Percentiles rank a stretch among this genome's conserved stretches.
phyloP scores from a whole-genome alignment of 805 yeast genomes.

The Priceomyces medius region DNA sequence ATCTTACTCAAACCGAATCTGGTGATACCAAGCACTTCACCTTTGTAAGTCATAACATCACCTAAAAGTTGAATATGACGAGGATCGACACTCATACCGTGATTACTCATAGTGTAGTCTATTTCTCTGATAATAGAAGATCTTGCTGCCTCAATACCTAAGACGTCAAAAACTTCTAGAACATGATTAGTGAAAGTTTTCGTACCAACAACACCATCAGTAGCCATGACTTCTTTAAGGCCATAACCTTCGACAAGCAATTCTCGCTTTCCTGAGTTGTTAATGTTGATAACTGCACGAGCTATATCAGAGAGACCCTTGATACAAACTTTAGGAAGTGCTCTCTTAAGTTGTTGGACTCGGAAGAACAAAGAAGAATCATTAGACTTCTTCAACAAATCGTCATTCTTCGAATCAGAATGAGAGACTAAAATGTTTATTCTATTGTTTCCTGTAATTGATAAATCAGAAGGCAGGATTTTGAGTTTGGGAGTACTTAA shows the following conservation, averaged over 20 bases:
- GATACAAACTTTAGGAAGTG: constrained; percentile 82
- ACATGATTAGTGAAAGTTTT: constrained; percentile 90
- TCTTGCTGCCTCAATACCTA: constrained; percentile 98
- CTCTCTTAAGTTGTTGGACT: constrained; percentile 86
- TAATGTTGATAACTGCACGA: constrained; percentile 94
- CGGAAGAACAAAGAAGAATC: constrained; percentile 68
- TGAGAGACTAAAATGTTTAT: constrained; percentile 61
- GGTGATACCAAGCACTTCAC: constrained; percentile 96
- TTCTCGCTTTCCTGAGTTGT: constrained; percentile 83
- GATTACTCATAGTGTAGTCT: constrained; percentile 96
- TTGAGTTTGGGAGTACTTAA: constrained; percentile 85
- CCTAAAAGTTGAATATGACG: constrained; percentile 97
- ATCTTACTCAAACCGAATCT: constrained; percentile 96
- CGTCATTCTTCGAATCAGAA: constrained; percentile 37
- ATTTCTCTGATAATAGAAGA: constrained; percentile 89
- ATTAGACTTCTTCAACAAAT: constrained; percentile 31
- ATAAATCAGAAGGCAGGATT: constrained; percentile 69
- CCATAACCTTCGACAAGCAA: constrained; percentile 98
- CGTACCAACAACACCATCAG: constrained; percentile 92
- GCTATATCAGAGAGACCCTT: constrained; percentile 90
- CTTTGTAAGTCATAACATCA: constrained; percentile 98
- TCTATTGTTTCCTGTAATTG: constrained; percentile 61
- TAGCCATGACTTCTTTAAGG: constrained; percentile 90
- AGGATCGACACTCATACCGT: constrained; percentile 99
- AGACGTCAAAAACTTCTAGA: constrained; percentile 79